Percentiles rank a stretch among this genome's conserved stretches.
phyloP scores from a whole-genome alignment of 306 rosid genomes.

The Citrullus colocynthis region DNA sequence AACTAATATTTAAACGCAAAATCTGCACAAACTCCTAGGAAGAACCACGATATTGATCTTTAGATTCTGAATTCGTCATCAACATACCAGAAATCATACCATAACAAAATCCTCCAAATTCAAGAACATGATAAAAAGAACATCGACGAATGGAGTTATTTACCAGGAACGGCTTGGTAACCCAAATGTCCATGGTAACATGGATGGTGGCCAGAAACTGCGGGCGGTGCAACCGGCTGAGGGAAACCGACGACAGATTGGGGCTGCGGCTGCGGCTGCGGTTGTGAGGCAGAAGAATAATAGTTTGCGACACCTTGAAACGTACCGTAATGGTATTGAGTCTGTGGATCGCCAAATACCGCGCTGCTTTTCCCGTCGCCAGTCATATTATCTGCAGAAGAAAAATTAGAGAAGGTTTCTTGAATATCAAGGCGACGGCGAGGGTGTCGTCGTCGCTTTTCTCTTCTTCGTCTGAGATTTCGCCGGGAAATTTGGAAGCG shows the following conservation, averaged over 20 bases:
- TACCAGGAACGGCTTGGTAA: slow-evolving; percentile 41
- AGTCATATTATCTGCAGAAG: slow-evolving; percentile 20
- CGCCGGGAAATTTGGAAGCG: background rate
- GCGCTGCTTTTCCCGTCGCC: slow-evolving; percentile 34
- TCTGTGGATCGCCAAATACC: slow-evolving; percentile 18
- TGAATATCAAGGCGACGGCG: background rate
- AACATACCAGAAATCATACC: background rate
- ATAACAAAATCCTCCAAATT: background rate
- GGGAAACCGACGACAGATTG: slow-evolving; percentile 31
- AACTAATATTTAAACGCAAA: background rate
- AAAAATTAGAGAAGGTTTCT: background rate
- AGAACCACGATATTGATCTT: background rate
- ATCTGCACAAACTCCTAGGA: background rate
- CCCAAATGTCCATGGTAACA: slow-evolving; percentile 24
- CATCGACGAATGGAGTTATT: no score
- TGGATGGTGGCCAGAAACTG: slow-evolving; percentile 13
- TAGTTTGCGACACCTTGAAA: slow-evolving; percentile 82
- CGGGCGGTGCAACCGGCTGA: slow-evolving; percentile 26
- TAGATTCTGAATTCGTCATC: background rate
- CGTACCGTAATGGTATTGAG: slow-evolving; percentile 59
- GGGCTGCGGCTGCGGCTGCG: slow-evolving; percentile 21
- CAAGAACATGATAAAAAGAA: background rate
- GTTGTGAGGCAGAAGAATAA: slow-evolving; percentile 28
- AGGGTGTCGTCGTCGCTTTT: background rate
- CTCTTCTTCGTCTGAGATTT: background rate